phyloP scores from a whole-genome alignment of 345 rosid species.

The Euphorbia lathyris region DNA sequence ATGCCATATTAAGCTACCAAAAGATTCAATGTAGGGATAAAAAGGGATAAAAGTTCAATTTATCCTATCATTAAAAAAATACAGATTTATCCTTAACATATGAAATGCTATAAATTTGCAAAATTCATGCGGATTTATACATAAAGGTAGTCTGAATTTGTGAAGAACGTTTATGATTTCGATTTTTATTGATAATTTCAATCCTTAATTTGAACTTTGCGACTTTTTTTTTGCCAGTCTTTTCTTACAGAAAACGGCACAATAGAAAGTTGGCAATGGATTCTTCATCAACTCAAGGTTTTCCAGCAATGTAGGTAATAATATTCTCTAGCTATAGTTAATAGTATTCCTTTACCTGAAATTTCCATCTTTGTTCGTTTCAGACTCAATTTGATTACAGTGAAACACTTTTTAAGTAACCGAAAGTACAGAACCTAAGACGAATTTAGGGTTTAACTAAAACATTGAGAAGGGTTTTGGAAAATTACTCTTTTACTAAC shows the following conservation, averaged over 20 bases:
- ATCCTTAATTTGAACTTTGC: not conserved
- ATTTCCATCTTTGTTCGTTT: not conserved
- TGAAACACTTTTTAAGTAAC: too few relatives aligned
- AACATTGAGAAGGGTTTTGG: too few relatives aligned
- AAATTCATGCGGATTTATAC: too few relatives aligned
- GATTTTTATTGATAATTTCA: too few relatives aligned
- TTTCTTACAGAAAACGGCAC: not conserved
- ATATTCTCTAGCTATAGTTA: not conserved
- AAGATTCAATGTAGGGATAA: too few relatives aligned
- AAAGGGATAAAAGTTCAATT: too few relatives aligned
- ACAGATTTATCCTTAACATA: too few relatives aligned
- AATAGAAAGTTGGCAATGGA: slow-evolving; percentile 10
- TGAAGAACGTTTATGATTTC: too few relatives aligned
- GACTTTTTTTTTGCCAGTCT: not conserved
- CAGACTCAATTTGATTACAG: not conserved
- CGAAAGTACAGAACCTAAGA: not conserved
- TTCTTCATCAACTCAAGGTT: slow-evolving; percentile 27
- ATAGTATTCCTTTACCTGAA: not conserved
- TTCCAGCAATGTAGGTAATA: slow-evolving; percentile 28
- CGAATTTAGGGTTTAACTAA: not conserved
- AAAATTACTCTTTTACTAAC: not conserved
- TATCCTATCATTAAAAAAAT: too few relatives aligned
- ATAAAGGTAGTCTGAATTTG: not conserved
- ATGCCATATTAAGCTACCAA: too few relatives aligned
- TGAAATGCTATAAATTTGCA: too few relatives aligned